phyloP scores from a whole-genome alignment of 495 filamentous ascomycete genomes.

The Talaromyces wortmannii region DNA sequence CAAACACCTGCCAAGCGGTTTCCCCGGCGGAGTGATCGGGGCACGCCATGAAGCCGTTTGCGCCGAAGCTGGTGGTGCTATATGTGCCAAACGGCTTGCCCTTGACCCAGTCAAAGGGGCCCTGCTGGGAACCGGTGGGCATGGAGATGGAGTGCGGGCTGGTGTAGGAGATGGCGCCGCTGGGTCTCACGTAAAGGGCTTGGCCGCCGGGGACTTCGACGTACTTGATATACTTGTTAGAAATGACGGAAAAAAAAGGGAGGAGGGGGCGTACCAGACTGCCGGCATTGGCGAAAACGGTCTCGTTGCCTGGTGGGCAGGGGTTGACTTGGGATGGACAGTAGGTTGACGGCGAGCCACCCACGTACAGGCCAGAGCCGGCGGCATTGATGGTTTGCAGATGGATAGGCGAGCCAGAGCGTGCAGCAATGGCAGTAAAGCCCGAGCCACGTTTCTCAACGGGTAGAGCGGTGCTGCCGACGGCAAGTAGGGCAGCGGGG shows the following conservation, averaged over 20 bases:
- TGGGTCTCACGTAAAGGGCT: conserved; percentile 49
- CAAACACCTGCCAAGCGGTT: conserved; percentile 38
- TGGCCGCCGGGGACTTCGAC: conserved; percentile 61
- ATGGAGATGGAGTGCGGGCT: conserved; percentile 51
- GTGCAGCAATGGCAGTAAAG: conserved; percentile 29
- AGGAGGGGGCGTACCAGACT: conserved; percentile 19
- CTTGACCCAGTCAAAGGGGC: conserved; percentile 31
- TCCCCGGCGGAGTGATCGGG: conserved; percentile 14
- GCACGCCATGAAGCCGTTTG: conserved; percentile 37
- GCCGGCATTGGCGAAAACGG: conserved; percentile 32
- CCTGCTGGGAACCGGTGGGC: conserved; percentile 42
- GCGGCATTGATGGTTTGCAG: conserved; percentile 28
- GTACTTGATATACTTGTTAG: conserved; percentile 19
- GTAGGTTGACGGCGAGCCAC: conserved; percentile 29
- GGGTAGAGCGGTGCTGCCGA: background rate
- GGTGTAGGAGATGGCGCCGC: conserved; percentile 54
- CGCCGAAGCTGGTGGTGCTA: conserved; percentile 21
- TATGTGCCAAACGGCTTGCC: conserved; percentile 20
- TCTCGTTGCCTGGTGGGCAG: conserved; percentile 38
- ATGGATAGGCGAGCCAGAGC: conserved; percentile 37
- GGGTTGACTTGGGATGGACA: conserved; percentile 18
- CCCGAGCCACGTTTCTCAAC: conserved; percentile 6
- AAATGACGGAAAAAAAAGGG: background rate
- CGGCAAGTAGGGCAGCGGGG: background rate
- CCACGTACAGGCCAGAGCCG: conserved; percentile 33